phyloP scores from a whole-genome alignment of 345 rosid genomes.

The Euclidium syriacum region DNA sequence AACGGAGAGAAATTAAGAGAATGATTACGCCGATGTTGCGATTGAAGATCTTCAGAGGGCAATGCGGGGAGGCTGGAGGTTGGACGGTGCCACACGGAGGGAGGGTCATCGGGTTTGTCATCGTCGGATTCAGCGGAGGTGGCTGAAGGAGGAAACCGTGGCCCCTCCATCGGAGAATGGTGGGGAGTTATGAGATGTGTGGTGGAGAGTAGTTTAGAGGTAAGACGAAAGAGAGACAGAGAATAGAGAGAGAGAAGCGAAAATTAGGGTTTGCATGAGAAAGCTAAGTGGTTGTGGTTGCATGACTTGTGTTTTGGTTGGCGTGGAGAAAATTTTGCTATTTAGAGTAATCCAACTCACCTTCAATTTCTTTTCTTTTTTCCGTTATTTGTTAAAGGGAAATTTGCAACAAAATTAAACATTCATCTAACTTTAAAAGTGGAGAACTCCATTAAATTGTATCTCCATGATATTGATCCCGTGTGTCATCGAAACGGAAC shows the following conservation, averaged over 20 bases:
- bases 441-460: no score
- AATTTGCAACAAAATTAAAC: no score
- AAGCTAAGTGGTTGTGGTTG: slow-evolving; percentile 30
- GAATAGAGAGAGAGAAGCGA: slow-evolving; percentile 15
- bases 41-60: slow-evolving; percentile 21
- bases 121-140: slow-evolving; percentile 16
- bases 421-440: no score
- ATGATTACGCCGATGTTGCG: slow-evolving; percentile 26
- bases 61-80: slow-evolving; percentile 23
- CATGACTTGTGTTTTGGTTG: slow-evolving; percentile 23
- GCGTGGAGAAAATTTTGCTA: slow-evolving; percentile 11
- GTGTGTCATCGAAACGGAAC: no score
- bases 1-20: slow-evolving; percentile 22
- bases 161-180: slow-evolving; percentile 60
- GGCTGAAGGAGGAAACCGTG: slow-evolving; percentile 36
- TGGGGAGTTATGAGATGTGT: slow-evolving; percentile 26
- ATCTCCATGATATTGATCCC: no score
- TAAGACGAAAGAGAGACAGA: slow-evolving; percentile 8
- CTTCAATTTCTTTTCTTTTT: not conserved
- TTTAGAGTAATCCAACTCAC: slow-evolving; percentile 24
- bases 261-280: slow-evolving; percentile 43
- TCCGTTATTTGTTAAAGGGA: slow-evolving; percentile 22
- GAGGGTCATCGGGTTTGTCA: slow-evolving; percentile 19
- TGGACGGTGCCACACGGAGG: slow-evolving; percentile 25
- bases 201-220: slow-evolving; percentile 29